These are phyloP conservation scores for Gaeumannomyces sp. DNA, from an alignment of 2,329 filamentous ascomycete species.

Conservation along the genomic window DNA sequence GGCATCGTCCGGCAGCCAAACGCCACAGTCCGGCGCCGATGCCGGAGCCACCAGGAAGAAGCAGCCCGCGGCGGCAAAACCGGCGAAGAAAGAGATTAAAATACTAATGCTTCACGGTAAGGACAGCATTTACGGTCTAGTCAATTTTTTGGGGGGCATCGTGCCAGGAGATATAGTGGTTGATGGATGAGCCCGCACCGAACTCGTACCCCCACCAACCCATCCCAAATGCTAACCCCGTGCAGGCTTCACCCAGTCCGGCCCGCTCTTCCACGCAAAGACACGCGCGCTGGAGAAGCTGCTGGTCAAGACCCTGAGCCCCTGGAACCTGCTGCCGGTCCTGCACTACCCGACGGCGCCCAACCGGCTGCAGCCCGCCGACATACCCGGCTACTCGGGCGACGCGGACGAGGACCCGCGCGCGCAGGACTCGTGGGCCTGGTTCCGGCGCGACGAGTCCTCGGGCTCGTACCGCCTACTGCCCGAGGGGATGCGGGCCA, in stretches of 20 bases:
- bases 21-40: background rate
- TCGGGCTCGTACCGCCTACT: constrained; percentile 61
- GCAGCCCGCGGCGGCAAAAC: constrained; percentile 3
- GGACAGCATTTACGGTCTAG: constrained; percentile 11
- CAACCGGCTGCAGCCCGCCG: constrained; percentile 51
- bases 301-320: constrained; percentile 64
- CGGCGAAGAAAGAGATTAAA: constrained; percentile 47
- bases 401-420: constrained; percentile 26
- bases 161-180: background rate
- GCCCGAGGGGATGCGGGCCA: constrained; percentile 56
- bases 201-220: background rate
- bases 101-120: constrained; percentile 73
- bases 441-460: constrained; percentile 69
- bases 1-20: background rate
- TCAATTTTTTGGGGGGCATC: background rate
- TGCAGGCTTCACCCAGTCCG: constrained; percentile 83
- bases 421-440: constrained; percentile 66
- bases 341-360: constrained; percentile 67
- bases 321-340: constrained; percentile 45
- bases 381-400: constrained; percentile 62
- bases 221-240: background rate
- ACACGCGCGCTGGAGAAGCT: constrained; percentile 81
- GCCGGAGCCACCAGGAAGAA: background rate
- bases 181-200: background rate
- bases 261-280: constrained; percentile 77